Evolutionary conservation across 2,329 filamentous ascomycete species (phyloP).

Genomic region (Sporothrix inflata): DNA sequence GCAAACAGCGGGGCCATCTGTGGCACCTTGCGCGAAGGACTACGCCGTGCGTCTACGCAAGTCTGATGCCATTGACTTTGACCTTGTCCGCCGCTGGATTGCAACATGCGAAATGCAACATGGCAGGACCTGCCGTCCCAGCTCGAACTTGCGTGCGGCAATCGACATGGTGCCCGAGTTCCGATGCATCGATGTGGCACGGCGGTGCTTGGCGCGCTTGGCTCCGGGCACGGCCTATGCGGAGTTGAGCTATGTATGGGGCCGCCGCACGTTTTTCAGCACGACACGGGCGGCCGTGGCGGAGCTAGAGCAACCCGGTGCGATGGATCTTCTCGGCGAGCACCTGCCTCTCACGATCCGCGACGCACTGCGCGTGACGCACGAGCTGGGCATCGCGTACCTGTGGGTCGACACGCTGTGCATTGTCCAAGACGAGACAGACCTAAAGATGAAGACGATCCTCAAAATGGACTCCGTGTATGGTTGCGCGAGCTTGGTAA

Average conservation of each 20-base stretch:
- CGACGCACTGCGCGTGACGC: neutral
- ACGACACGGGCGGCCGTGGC: neutral
- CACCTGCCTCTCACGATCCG: neutral
- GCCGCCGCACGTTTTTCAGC: neutral
- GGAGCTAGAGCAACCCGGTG: neutral
- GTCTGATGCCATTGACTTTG: neutral
- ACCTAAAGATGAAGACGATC: neutral
- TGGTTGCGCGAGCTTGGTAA: neutral
- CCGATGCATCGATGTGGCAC: neutral
- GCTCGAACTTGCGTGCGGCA: too few species aligned
- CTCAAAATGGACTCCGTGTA: neutral
- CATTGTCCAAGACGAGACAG: neutral
- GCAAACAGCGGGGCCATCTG: too few species aligned
- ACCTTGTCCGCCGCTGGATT: neutral
- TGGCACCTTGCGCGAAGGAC: too few species aligned
- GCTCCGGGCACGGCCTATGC: neutral
- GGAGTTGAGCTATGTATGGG: neutral
- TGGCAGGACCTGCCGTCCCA: neutral
- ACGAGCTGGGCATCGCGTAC: neutral
- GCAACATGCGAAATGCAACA: neutral
- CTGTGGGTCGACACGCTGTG: slow-evolving; percentile 15
- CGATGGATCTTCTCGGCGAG: neutral
- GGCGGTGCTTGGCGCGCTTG: neutral
- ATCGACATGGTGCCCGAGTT: neutral
- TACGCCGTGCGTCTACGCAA: neutral